Evolutionary conservation across 176 grass and related monocot genomes (phyloP), one percentile per base, ranked within the genome.

Genomic region (Ampelocalamus luodianensis): DNA sequence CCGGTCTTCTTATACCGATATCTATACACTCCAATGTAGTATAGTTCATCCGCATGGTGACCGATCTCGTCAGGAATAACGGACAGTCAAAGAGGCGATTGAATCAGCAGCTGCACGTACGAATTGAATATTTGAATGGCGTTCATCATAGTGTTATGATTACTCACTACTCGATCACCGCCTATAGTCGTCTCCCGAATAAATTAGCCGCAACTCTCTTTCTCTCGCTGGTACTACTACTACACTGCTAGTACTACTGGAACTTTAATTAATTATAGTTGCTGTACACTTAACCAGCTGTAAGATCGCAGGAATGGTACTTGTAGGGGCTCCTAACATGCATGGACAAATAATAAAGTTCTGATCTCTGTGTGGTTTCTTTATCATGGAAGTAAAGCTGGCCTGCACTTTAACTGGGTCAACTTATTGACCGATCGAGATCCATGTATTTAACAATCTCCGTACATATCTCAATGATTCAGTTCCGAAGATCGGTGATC

Each of bases 381-480:
- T 53, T 20, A 74, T 50, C 39, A 68, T 42, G 20, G 2, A 68
- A 46, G 38, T 80, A 24, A 80, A 80, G 11, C 29, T 4, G 24
- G 15, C n/a, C 39, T 9, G 75, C 68, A 23, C 69, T 43, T 89
- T 81, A 22, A 26, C 70, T 26, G 68, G 76, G 77, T 81, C 80
- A 88, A 79, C 76, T 44, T 10, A 17, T 85, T 76, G 69, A 80
- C 76, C 69, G 50, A 76, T 44, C 44, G 27, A 73, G 76, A 68
- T 76, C 16, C 45, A 39, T 13, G 34, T 2, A 60, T 24, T 36
- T 13, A n/a, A 48, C 38, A 9, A 27, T 45, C 6, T 54, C 1
- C 24, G 50, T 16, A 20, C 73, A 12, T 5, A 22, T 23, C 22
- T 13, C 20, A 15, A 51, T 44, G 46, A 38, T 39, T 11, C 15